phyloP scores from a whole-genome alignment of 345 rosid genomes.

The Corymbia maculata region DNA sequence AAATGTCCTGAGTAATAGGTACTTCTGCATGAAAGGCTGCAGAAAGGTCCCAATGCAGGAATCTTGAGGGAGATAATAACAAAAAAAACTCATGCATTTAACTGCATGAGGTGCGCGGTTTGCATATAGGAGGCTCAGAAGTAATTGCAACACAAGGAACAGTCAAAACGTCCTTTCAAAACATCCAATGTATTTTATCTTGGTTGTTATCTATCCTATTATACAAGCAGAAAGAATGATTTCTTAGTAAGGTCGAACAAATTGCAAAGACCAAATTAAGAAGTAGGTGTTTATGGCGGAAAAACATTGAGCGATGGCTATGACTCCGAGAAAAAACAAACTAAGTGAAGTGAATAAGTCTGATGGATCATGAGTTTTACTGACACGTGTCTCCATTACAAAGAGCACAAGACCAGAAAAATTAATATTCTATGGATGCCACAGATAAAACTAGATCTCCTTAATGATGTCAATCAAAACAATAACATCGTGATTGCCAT shows the following conservation, averaged over 20 bases:
- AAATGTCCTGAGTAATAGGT: neutral
- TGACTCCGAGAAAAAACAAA: neutral
- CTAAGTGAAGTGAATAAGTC: neutral
- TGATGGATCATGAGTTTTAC: neutral
- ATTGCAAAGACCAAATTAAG: neutral
- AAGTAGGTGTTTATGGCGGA: neutral
- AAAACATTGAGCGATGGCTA: neutral
- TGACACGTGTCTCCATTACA: neutral
- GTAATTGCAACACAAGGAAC: neutral
- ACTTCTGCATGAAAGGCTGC: neutral
- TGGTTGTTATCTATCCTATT: neutral
- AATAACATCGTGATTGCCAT: neutral
- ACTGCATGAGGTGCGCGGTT: neutral
- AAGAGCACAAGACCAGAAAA: neutral
- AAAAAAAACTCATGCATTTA: neutral
- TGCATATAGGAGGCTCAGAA: neutral
- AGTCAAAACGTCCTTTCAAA: neutral
- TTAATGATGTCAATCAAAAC: neutral
- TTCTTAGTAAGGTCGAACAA: neutral
- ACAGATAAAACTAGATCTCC: neutral
- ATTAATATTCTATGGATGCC: neutral
- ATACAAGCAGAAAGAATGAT: neutral
- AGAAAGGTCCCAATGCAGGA: neutral
- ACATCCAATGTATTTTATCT: neutral
- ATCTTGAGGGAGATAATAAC: neutral